Evolutionary conservation across 805 yeast genomes (phyloP), one percentile per base, ranked within the genome.

Genomic region (Sugiyamaella mastotermitis): DNA sequence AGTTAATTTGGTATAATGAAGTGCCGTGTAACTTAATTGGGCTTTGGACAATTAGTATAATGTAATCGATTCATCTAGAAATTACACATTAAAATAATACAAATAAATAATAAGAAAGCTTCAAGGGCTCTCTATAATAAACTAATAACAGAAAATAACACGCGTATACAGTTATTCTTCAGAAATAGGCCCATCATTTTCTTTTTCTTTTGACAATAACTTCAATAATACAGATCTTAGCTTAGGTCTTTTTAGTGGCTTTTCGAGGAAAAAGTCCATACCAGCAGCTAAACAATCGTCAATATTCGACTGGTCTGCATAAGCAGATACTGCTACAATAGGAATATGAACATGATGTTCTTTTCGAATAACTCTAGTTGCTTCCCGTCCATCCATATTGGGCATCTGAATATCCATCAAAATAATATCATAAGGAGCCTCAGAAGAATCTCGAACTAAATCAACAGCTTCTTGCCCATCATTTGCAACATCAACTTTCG

Each of bases 401-500:
- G 97, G 97, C 97, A 90, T 90, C 61, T 90, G 97, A 35, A 90
- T 94, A 61, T 90, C 98, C 98, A 90, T 90, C 56, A 90, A 85
- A 2, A 90, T 77, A 37, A 90, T 61, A 56, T 85, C 92, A 56
- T 69, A 86, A 20, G 41, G 41, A 21, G 42, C 15, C 18, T 46
- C 48, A 3, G 34, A 43, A 4, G 37, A 46, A 18, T 63, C 50
- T 1, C 78, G 63, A 2, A 86, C 78, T 35, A 71, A 64, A 8
- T 77, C 79, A 26, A 88, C 75, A 0, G 97, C 97, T 45, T 88
- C 96, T 24, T 76, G 76, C 14, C 98, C 98, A 60, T 92, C 95
- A 47, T 83, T 77, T 0, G 96, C 97, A 55, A 90, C 64, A 2
- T 77, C 75, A 31, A 92, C 71, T 46, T 78, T 73, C 1, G 59